These are phyloP conservation scores for Purshia tridentata DNA, from an alignment of 306 rosid genomes.

Conservation along the genomic window DNA sequence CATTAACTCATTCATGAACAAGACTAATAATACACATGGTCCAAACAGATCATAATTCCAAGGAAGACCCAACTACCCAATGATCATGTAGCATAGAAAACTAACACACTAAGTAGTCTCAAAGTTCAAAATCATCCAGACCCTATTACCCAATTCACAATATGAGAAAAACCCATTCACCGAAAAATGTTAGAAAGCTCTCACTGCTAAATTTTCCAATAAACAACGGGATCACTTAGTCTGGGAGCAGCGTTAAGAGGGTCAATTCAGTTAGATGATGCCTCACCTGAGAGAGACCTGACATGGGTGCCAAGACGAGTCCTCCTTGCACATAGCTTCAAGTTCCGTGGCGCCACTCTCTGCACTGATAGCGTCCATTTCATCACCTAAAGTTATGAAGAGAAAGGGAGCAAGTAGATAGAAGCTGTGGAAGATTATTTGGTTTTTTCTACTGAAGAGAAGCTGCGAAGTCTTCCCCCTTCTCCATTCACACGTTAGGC, in stretches of 20 bases:
- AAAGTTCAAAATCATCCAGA: too few relatives aligned
- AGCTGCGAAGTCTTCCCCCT: background rate
- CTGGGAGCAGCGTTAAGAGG: background rate
- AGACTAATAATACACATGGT: background rate
- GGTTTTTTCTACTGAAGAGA: background rate
- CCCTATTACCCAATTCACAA: background rate
- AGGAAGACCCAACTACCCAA: background rate
- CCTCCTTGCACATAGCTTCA: slow-evolving; percentile 22
- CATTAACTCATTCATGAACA: background rate
- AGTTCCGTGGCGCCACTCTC: slow-evolving; percentile 6
- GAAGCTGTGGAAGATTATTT: background rate
- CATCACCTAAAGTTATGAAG: background rate
- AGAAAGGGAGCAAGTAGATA: background rate
- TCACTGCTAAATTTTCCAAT: background rate
- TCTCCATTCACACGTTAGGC: too few relatives aligned
- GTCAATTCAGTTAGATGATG: background rate
- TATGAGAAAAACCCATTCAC: background rate
- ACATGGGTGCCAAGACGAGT: slow-evolving; percentile 28
- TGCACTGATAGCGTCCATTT: slow-evolving; percentile 3
- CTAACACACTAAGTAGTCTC: too few relatives aligned
- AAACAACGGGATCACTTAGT: background rate
- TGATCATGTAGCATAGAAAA: background rate
- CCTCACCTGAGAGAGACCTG: slow-evolving; percentile 18
- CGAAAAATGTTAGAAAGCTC: background rate
- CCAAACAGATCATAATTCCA: background rate